phyloP scores from a whole-genome alignment of 257 asterid genomes.

The Paulownia fortunei region DNA sequence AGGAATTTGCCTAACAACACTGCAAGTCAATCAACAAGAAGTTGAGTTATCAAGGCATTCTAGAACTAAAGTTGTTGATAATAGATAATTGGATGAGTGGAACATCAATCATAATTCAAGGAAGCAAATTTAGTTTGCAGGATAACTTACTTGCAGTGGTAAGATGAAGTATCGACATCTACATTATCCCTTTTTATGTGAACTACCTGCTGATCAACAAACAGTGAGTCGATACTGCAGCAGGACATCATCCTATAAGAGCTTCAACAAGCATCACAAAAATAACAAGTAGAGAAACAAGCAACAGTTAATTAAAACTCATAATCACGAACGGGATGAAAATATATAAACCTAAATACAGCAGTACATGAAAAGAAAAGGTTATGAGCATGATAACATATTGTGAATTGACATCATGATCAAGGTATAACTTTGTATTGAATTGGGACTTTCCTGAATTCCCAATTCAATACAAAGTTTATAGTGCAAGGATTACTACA shows the following conservation, averaged over 20 bases:
- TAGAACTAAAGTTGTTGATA: no score
- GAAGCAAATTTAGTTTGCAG: neutral
- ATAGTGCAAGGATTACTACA: neutral
- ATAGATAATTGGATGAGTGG: neutral
- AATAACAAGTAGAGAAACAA: neutral
- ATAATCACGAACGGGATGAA: neutral
- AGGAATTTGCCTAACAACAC: slow-evolving; percentile 62
- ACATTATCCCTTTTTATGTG: slow-evolving; percentile 47
- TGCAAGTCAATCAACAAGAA: slow-evolving; percentile 28
- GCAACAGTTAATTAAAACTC: neutral
- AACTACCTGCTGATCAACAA: slow-evolving; percentile 51
- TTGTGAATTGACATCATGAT: neutral
- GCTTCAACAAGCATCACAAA: neutral
- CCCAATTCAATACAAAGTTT: neutral
- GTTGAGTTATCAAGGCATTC: neutral
- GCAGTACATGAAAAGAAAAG: neutral
- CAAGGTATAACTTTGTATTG: neutral
- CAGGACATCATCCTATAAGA: neutral
- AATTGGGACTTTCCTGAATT: neutral
- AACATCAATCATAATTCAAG: neutral
- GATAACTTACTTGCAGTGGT: slow-evolving; percentile 68
- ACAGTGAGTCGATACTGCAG: neutral
- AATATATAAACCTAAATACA: neutral
- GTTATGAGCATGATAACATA: neutral
- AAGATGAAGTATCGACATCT: slow-evolving; percentile 62